phyloP scores from a whole-genome alignment of 2,329 filamentous ascomycete species.

The Aureobasidium sp. region DNA sequence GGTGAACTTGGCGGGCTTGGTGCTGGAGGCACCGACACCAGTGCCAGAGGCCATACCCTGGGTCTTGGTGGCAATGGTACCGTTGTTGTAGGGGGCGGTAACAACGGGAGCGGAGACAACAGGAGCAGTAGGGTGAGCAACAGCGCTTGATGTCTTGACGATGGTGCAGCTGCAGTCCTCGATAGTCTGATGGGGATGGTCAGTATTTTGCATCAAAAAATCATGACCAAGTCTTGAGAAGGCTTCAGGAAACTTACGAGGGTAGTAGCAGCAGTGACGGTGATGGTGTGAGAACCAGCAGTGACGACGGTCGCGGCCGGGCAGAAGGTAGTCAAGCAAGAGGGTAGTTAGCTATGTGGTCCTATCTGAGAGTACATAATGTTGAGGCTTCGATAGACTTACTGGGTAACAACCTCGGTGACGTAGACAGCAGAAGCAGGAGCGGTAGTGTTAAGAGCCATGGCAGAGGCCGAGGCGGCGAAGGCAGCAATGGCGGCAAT shows the following conservation, averaged over 20 bases:
- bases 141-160: conserved; percentile 17
- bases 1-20: conserved; percentile 35
- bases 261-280: conserved; percentile 20
- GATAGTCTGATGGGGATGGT: neutral
- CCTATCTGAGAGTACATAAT: neutral
- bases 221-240: too few relatives aligned
- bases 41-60: neutral
- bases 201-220: too few relatives aligned
- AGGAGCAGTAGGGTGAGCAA: conserved; percentile 26
- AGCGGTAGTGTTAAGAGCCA: conserved; percentile 27
- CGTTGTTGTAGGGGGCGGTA: conserved; percentile 15
- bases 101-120: conserved; percentile 15
- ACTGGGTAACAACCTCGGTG: conserved; percentile 25
- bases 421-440: conserved; percentile 19
- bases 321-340: conserved; percentile 17
- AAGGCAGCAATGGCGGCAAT: conserved; percentile 27
- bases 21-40: conserved; percentile 21
- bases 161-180: neutral
- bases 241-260: conserved; percentile 13
- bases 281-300: conserved; percentile 21
- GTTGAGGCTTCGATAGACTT: neutral
- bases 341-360: neutral
- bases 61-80: conserved; percentile 11
- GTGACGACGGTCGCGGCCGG: conserved; percentile 22
- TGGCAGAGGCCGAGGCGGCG: conserved; percentile 32